Evolutionary conservation across 2,329 filamentous ascomycete genomes (phyloP), one percentile per base, ranked within the genome.

Genomic region (Fusarium lateritium): DNA sequence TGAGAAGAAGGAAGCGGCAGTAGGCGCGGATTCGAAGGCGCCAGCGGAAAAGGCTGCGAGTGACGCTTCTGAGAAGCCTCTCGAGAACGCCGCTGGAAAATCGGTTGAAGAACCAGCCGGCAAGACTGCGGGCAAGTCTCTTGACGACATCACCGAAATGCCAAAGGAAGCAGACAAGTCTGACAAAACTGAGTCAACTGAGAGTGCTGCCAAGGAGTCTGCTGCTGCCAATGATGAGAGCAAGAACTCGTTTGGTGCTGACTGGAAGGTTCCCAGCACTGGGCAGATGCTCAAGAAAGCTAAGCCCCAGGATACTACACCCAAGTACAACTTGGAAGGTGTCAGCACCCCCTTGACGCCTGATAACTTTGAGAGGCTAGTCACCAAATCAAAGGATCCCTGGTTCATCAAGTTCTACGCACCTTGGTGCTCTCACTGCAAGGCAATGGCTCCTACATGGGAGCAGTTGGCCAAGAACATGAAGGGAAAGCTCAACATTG

Each of bases 391-490:
- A 0, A 89, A 92, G 68, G 94, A 98, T 67, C 91, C 94, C 7
- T 99, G 96, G 96, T 98, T 99, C 77, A 90, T 99, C 85, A 99
- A 99, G 80, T 98, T 99, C 79, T 98, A 98, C 78, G 94, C 94
- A 19, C 97, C 96, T 7, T 98, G 95, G 96, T 99, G 96, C 79
- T 89, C 91, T 72, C 96, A 99, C 81, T 99, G 97, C 80, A 93
- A 97, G 81, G 93, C 93, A 38, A 89, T 99, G 86, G 93, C 92
- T 36, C 92, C 96, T 4, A 94, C 90, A 69, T 99, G 96, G 96
- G 84, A 89, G 65, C 92, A 95, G 75, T 89, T 99, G 80, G 92
- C 92, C 44, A 94, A 94, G 77, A 93, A 95, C 76, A 96, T 98
- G 93, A 89, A 94, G 79, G 92, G 92, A 43, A 90, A 89, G 69